Percentiles rank a stretch among this genome's conserved stretches.
Evolutionary conservation across 2,329 filamentous ascomycete genomes (phyloP).

Genomic region (Phoma sp.): DNA sequence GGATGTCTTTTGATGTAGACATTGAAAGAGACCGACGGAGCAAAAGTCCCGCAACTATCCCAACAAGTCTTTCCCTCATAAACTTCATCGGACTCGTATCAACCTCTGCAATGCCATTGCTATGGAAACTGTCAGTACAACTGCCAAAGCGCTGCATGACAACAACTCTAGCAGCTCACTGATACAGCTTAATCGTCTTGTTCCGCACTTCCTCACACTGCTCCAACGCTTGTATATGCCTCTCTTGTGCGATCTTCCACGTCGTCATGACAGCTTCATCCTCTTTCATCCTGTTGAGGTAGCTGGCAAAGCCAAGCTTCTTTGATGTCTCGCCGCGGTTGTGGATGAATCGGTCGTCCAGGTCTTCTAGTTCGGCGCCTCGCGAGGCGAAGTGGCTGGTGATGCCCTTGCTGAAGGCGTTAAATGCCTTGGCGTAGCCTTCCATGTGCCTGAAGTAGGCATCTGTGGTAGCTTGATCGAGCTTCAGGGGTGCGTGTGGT

Average conservation of each 20-base stretch:
- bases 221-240: conserved; percentile 65
- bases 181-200: conserved; percentile 40
- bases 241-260: conserved; percentile 67
- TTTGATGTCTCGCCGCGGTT: conserved; percentile 58
- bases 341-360: conserved; percentile 58
- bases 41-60: conserved; percentile 12
- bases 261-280: conserved; percentile 68
- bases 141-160: no score
- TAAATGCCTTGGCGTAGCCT: conserved; percentile 64
- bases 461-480: conserved; percentile 59
- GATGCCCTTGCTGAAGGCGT: conserved; percentile 62
- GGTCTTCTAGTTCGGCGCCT: conserved; percentile 55
- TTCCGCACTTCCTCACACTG: conserved; percentile 44
- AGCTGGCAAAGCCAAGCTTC: conserved; percentile 64
- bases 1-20: background rate
- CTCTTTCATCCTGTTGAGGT: conserved; percentile 67
- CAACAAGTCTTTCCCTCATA: conserved; percentile 10
- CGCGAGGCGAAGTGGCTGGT: conserved; percentile 63
- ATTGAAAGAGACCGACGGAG: background rate
- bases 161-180: conserved; percentile 9
- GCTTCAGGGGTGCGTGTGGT: conserved; percentile 53
- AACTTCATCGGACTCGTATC: conserved; percentile 12
- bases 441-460: conserved; percentile 62
- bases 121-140: conserved; percentile 7
- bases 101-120: background rate